phyloP scores from a whole-genome alignment of 1,139 yeast species.

The Lodderomyces jiufengensis region DNA sequence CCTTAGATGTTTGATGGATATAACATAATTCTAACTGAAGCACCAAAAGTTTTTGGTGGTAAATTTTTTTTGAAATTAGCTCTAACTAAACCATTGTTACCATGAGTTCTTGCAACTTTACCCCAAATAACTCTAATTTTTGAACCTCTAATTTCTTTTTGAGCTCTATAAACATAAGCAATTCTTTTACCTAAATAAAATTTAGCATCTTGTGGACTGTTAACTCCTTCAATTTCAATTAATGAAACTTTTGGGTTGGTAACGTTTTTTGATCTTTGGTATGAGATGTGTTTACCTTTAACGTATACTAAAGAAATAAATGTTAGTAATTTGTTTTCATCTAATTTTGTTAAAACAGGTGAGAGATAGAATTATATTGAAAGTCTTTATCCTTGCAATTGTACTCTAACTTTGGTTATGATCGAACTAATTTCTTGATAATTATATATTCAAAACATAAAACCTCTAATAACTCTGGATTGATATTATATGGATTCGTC shows the following conservation, averaged over 20 bases:
- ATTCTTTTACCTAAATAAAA: slow-evolving; percentile 99
- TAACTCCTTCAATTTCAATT: slow-evolving; percentile 95
- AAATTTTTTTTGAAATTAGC: slow-evolving; percentile 99
- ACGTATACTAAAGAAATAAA: slow-evolving; percentile 73
- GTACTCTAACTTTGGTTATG: no score
- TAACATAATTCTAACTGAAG: slow-evolving; percentile 99
- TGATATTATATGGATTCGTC: no score
- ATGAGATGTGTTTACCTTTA: slow-evolving; percentile 99
- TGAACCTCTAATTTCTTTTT: slow-evolving; percentile 97
- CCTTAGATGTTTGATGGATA: slow-evolving; percentile 99
- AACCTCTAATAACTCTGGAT: no score
- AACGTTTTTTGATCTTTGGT: slow-evolving; percentile 99
- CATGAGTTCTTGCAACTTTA: slow-evolving; percentile 97
- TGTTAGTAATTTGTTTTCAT: slow-evolving; percentile 42
- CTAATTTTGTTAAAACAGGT: no score
- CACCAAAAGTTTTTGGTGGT: slow-evolving; percentile 99
- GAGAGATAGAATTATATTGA: no score
- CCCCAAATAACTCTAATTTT: slow-evolving; percentile 99
- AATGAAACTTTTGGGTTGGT: slow-evolving; percentile 98
- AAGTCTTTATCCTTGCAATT: no score
- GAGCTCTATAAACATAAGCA: slow-evolving; percentile 98
- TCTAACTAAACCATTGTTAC: slow-evolving; percentile 97
- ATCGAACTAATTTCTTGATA: no score
- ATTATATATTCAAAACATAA: no score
- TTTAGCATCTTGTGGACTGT: slow-evolving; percentile 88